phyloP scores from a whole-genome alignment of 202 grass and related monocot species.

The Elaeis oleifera region DNA sequence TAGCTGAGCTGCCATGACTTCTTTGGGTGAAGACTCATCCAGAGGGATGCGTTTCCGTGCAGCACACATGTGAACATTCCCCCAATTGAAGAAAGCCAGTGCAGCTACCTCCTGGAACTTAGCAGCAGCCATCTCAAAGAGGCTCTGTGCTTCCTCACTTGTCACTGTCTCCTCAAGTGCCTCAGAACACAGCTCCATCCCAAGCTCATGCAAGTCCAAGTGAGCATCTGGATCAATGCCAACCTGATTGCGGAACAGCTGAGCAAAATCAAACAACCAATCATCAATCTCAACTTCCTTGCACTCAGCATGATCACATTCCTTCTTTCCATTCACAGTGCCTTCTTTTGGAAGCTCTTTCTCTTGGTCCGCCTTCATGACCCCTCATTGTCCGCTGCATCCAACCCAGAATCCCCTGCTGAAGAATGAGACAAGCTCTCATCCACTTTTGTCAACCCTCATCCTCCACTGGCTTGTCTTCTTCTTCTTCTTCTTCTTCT shows the following conservation, averaged over 20 bases:
- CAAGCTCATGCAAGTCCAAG: conserved; percentile 87
- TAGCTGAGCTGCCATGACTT: conserved; percentile 61
- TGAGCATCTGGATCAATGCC: conserved; percentile 92
- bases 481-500: conserved; percentile 25
- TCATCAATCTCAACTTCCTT: conserved; percentile 97
- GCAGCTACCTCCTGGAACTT: conserved; percentile 97
- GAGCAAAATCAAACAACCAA: conserved; percentile 88
- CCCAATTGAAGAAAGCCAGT: conserved; percentile 92
- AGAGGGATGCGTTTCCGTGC: conserved; percentile 90
- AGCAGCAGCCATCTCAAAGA: conserved; percentile 75
- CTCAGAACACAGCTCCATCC: conserved; percentile 90
- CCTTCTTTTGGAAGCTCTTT: conserved; percentile 30
- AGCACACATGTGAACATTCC: conserved; percentile 97
- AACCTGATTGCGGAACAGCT: conserved; percentile 91
- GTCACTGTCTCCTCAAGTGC: conserved; percentile 86
- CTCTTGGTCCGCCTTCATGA: conserved; percentile 32
- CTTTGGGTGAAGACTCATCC: conserved; percentile 72
- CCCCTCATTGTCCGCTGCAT: conserved; percentile 24
- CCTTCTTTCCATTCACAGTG: conserved; percentile 31
- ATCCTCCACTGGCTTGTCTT: conserved; percentile 41
- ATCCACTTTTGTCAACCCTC: conserved; percentile 34
- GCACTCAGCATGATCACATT: conserved; percentile 79
- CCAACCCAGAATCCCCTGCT: conserved; percentile 4
- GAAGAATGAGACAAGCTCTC: conserved; percentile 25
- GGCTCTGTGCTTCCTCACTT: conserved; percentile 65